Base-by-base conservation (phyloP, 345 rosid genomes). In the Barbarea vulgaris region DNA sequence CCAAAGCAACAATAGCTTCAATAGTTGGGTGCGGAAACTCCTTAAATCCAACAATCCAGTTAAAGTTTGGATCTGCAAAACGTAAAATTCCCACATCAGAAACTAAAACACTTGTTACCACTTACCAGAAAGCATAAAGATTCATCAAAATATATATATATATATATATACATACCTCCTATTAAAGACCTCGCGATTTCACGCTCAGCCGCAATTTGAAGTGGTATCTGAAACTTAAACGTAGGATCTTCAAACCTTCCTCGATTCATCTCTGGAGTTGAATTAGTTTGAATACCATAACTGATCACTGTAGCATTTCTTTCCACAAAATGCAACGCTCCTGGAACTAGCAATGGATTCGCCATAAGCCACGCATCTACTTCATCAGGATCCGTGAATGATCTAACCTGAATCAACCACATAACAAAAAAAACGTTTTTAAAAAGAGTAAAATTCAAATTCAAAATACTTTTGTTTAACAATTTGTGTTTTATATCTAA, bases 141-240 rank as follows among this genome's bases (percentile, higher is more conserved):
- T 6, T 34, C 9, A 67, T 1, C 17, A 66, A 51, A 6, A 51
- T 19, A 42, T 8, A 27, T 53, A 1, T n/a, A n/a, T n/a, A n/a
- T n/a, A n/a, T n/a, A 51, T 17, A 42, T 8, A 27, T 53, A 1
- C 13, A 46, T 72, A 95, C 99, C 96, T 84, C 88, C 86, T 11
- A 90, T 75, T 1, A 95, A 47, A 21, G 90, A 87, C 74, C 97
- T 87, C 0, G 97, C 97, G 53, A 95, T 89, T 68, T 90, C 99
- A 65, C 97, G 97, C 77, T 95, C 97, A 14, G 96, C 96, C 0
- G 97, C 96, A 67, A 92, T 53, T 76, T 92, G 97, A 74, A 95
- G 92, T 9, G 99, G 96, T 48, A 90, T 85, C 79, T 88, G 96
- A 67, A 90, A 88, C 86, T 92, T 92, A 76, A 92, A 79, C 2